phyloP scores from a whole-genome alignment of 805 yeast species.

The Osmozyma mogii region DNA sequence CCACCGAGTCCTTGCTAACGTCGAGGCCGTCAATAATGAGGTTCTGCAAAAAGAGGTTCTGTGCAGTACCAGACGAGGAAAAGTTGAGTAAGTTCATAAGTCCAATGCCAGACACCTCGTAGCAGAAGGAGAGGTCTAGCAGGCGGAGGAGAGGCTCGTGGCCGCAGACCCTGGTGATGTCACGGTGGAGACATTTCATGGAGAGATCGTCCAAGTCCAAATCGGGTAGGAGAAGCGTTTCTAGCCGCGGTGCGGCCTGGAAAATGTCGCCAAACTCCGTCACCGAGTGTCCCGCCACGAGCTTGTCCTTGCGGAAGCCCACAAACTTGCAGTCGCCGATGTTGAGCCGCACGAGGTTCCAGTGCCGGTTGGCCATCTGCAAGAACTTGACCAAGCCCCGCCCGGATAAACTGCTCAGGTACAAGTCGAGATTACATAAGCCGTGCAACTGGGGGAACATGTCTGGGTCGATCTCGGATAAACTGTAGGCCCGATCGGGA shows the following conservation, averaged over 20 bases:
- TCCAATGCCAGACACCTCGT: slow-evolving; percentile 30
- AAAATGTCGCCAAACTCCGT: no score
- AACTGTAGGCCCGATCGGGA: slow-evolving; percentile 13
- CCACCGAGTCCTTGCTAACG: slow-evolving; percentile 22
- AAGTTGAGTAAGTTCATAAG: slow-evolving; percentile 23
- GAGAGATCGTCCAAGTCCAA: slow-evolving; percentile 29
- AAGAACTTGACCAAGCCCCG: slow-evolving; percentile 9
- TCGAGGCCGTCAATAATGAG: slow-evolving; percentile 28
- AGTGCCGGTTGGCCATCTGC: slow-evolving; percentile 4
- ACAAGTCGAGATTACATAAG: slow-evolving; percentile 24
- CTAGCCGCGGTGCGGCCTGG: slow-evolving; percentile 18
- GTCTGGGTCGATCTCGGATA: slow-evolving; percentile 17
- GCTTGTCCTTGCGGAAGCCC: slow-evolving; percentile 9
- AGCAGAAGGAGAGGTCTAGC: slow-evolving; percentile 31
- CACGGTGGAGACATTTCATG: slow-evolving; percentile 21
- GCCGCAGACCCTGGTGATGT: slow-evolving; percentile 14
- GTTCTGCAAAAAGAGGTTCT: slow-evolving; percentile 10
- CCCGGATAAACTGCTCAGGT: slow-evolving; percentile 8
- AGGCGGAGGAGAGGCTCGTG: slow-evolving; percentile 11
- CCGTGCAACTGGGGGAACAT: slow-evolving; percentile 18
- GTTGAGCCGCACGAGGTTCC: slow-evolving; percentile 4
- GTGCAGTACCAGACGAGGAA: slow-evolving; percentile 2
- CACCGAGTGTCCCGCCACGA: slow-evolving; percentile 4
- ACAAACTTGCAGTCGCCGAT: slow-evolving; percentile 9
- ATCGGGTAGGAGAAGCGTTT: slow-evolving; percentile 22